Evolutionary conservation across 345 rosid genomes (phyloP), one percentile per base, ranked within the genome.

Genomic region (Isatis tinctoria): DNA sequence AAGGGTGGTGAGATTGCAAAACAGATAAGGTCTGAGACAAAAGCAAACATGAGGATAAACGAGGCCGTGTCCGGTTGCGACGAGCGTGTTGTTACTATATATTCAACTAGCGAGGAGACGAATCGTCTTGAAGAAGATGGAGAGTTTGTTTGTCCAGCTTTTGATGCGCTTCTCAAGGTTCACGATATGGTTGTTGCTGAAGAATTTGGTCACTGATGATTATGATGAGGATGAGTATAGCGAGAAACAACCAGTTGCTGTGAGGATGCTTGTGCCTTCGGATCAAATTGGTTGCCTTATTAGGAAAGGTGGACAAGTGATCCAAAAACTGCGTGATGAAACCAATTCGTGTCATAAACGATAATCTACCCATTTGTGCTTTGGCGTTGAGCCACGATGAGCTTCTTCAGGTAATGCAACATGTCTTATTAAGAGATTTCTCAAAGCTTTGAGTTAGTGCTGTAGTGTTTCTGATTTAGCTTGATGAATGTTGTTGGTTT

Each of bases 211-310:
- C 43, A 75, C 11, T 36, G 85, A 79, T 24, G 82, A 78, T 8
- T 82, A 84, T 13, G 67, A 81, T 16, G 84, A 75, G 3, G 84
- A 82, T 28, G 91, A 81, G 11, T 79, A 82, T 13, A 82, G 74
- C 17, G 85, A 81, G 77, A 63, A 60, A 2, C 79, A 76, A 40
- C 71, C 74, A 2, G 79, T 88, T 43, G 74, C 79, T 33, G 82
- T 76, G 10, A 81, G 86, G 79, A 78, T 88, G 80, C 91, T 88
- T 68, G 88, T 87, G 53, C 81, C 89, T 0, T 85, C 91, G 0
- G 93, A 88, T 83, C 93, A 88, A 82, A 88, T 87, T 65, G 94
- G 94, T 14, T 88, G 87, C 54, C 73, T 88, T 48, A 85, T 87
- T 74, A 91, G 94, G 24, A 88, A 84, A 82, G 89, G 89, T 62